Base-by-base conservation (phyloP, 208 protist species). In the Acanthamoeba healyi region DNA sequence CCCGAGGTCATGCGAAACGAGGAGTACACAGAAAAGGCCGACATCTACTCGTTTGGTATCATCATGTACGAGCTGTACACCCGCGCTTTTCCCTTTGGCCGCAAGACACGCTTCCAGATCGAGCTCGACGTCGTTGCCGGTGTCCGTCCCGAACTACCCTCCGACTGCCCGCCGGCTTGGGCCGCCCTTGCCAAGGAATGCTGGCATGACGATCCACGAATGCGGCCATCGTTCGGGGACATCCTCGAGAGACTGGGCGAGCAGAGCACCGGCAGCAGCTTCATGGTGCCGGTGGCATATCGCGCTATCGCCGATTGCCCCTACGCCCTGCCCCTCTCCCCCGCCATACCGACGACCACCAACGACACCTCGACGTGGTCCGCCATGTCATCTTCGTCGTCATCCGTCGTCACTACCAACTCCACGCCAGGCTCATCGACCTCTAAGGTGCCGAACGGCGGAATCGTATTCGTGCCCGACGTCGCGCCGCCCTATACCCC, bases 1-100 rank as follows among this genome's bases (percentile, higher is more conserved):
- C 95, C 95, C 6, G 95, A 96, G 54, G 94, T 94, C 9, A 95
- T 96, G 88, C 88, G 88, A 29, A 92, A 96, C 36, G 95, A 96
- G 70, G 87, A 84, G 7, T 96, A 96, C 74, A 95, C 82, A 3
- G 95, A 96, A 70, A 94, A 94, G 19, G 95, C 93, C 17, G 95
- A 96, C 92, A 74, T 81, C 1, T 96, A 96, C 40, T 86, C 54
- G 9, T 96, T 93, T 70, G 95, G 89, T 2, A 96, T 96, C 49
- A 94, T 96, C 70, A 7, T 93, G 7, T 96, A 94, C 51, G 87
- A 92, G 63, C 12, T 92, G 26, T 92, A 51, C 38, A 36, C 87
- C 15, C 87, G 87, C 56, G 19, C 9, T 6, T 77, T 92, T 10
- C 87, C 87, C 9, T 92, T 92, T 29, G 87, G 87, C 87, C 2